phyloP scores from a whole-genome alignment of 345 rosid genomes.

The Kandelia obovata region DNA sequence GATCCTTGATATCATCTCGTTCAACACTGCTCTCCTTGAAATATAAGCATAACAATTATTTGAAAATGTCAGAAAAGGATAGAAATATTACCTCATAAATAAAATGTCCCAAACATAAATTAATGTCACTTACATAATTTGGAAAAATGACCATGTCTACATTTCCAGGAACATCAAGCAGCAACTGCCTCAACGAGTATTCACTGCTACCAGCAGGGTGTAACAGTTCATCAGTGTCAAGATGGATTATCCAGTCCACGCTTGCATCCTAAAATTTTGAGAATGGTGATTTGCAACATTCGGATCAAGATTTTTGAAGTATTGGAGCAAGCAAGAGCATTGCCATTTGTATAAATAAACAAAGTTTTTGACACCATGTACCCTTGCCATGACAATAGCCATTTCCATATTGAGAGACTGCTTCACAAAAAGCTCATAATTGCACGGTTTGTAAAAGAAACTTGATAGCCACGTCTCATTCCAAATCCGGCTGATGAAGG shows the following conservation, averaged over 20 bases:
- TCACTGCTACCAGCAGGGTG: constrained; percentile 75
- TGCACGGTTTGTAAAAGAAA: constrained; percentile 96
- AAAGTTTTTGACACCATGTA: constrained; percentile 24
- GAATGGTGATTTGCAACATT: neutral
- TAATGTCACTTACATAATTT: constrained; percentile 53
- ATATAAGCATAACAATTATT: constrained; percentile 15
- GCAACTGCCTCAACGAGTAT: constrained; percentile 63
- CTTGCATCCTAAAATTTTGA: constrained; percentile 53
- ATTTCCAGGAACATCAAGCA: constrained; percentile 47
- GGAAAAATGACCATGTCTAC: constrained; percentile 82
- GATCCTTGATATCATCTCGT: constrained; percentile 80
- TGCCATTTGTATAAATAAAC: neutral
- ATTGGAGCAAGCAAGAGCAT: neutral
- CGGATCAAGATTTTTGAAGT: no score
- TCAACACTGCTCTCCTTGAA: constrained; percentile 90
- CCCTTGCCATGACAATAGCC: constrained; percentile 96
- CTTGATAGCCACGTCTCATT: constrained; percentile 86
- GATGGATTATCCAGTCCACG: constrained; percentile 92
- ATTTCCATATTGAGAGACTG: constrained; percentile 98
- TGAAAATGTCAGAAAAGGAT: constrained; percentile 5
- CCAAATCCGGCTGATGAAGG: constrained; percentile 75
- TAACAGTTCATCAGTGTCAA: constrained; percentile 88
- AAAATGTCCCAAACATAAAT: constrained; percentile 9
- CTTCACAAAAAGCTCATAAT: constrained; percentile 90
- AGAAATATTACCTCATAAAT: constrained; percentile 1